Base-by-base conservation (phyloP, 2,329 filamentous ascomycete species). In the Aspergillus sp. region DNA sequence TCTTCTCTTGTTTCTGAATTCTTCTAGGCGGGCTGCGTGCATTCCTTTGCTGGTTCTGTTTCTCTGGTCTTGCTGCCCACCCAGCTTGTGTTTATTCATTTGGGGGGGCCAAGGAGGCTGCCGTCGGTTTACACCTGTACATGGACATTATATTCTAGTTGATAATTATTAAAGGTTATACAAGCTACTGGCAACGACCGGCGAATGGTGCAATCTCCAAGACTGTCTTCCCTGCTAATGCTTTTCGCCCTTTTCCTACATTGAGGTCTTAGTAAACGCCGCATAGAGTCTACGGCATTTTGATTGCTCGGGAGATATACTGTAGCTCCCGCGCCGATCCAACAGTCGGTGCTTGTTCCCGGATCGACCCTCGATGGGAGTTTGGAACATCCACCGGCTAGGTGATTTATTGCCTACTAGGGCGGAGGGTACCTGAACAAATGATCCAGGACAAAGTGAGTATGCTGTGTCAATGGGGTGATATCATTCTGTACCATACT, bases 61-160 rank as follows among this genome's bases (percentile, higher is more conserved):
- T n/a, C 10, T 23, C 32, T 13, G 32, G 41, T 45, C 41, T 23
- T 23, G 10, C 41, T 23, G 10, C 19, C 41, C 41, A 45, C 41
- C 19, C 23, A 53, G 51, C 51, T 25, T 53, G 51, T 39, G 36
- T 41, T 45, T 19, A 13, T 45, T 23, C 5, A 23, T 45, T 36
- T 8, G 32, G 32, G 10, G 30, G 53, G 41, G n/a, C 8, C 17
- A n/a, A 36, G 51, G 51, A 32, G 39, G 41, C 39, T 36, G 10
- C 15, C 39, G 39, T 55, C 21, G 15, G 12, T 30, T 30, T 43
- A 30, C 12, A 15, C 41, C n/a, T 21, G 52, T 55, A 55, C 45
- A 55, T 21, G 43, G 30, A 19, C 15, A 30, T 36, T 55, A 55
- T 30, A 55, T 55, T 55, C 53, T 47, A 55, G 53, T 55, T 23